These are phyloP conservation scores for Auxenochlorella pyrenoidosa DNA, from an alignment of 139 green algal genomes.

Conservation along the genomic window DNA sequence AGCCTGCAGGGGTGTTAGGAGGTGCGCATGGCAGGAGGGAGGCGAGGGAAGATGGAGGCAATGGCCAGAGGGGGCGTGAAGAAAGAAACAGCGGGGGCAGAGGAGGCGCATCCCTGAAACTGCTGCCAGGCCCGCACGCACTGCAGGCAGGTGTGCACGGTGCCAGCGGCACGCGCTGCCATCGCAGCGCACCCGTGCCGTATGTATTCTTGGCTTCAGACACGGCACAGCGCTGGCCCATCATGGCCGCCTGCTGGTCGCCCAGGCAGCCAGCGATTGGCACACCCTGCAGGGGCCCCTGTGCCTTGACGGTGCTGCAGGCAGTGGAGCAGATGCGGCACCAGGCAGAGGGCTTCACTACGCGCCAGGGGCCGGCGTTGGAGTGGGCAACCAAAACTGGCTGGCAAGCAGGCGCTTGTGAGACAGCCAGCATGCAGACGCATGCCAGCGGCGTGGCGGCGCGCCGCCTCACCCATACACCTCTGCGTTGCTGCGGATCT, in stretches of 20 bases:
- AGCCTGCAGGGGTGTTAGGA: conserved; percentile 50
- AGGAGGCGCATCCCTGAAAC: too few relatives aligned
- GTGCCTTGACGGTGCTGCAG: conserved; percentile 5
- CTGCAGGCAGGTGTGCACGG: neutral
- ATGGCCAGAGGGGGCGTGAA: too few relatives aligned
- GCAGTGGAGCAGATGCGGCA: neutral
- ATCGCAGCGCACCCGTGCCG: conserved; percentile 77
- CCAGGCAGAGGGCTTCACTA: neutral
- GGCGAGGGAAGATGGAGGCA: too few relatives aligned
- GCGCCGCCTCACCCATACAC: conserved; percentile 55
- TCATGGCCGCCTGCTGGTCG: conserved; percentile 94
- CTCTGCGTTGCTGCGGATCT: conserved; percentile 88
- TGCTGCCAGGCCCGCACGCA: neutral
- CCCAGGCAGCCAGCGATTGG: conserved; percentile 94
- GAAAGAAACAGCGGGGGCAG: too few relatives aligned
- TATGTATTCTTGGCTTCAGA: conserved; percentile 98
- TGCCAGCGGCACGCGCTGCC: neutral
- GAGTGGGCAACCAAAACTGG: neutral
- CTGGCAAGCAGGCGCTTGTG: neutral
- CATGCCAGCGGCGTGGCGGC: neutral
- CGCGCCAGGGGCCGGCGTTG: neutral
- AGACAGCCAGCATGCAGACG: neutral
- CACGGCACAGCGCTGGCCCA: conserved; percentile 88
- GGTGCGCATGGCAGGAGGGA: neutral
- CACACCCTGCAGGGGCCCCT: conserved; percentile 65